Base-by-base conservation (phyloP, 805 yeast genomes). In the Saccharomycopsis sp. region DNA sequence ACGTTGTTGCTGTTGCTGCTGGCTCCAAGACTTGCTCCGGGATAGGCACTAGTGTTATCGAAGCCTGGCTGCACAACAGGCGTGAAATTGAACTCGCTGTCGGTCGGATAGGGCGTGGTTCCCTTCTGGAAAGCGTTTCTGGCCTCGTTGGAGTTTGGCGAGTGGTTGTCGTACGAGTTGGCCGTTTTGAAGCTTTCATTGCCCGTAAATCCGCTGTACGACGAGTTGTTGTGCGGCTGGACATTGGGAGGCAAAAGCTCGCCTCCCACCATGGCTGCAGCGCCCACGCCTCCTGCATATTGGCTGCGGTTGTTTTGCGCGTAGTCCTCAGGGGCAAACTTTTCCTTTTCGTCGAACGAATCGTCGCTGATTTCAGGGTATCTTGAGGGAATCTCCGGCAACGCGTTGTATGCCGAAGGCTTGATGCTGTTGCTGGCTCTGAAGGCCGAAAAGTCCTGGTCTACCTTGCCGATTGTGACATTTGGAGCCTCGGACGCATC, bases 401-500 rank as follows among this genome's bases (percentile, higher is more conserved):
- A 24, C 16, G 60, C 57, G 14, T 24, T 14, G 24, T 18, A 34
- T 15, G 9, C 24, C 24, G 44, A 44, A 14, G 23, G 51, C 5
- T 52, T 18, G 5, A 29, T 29, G 12, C 37, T 29, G 24, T 55
- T 24, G 16, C 48, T 44, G 18, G 21, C 18, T 44, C 48, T 44
- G 20, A 52, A 51, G 5, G 58, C 50, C 14, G 56, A 44, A 21
- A 44, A 44, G n/a, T 53, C 29, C 20, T 62, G 24, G 40, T 56
- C 59, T 20, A 56, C 40, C 34, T 57, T 55, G 20, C 34, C 57
- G n/a, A 57, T 59, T 5, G 34, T 51, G 7, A 53, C 51, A 15
- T 48, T 15, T 1, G 48, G 61, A 1, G 44, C 59, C 4, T 55
- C 64, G 0, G 61, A 61, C 1, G 60, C 64, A 40, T 61, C 63